These are phyloP conservation scores for Alternaria triticimaculans DNA, from an alignment of 2,329 filamentous ascomycete genomes.

Conservation along the genomic window DNA sequence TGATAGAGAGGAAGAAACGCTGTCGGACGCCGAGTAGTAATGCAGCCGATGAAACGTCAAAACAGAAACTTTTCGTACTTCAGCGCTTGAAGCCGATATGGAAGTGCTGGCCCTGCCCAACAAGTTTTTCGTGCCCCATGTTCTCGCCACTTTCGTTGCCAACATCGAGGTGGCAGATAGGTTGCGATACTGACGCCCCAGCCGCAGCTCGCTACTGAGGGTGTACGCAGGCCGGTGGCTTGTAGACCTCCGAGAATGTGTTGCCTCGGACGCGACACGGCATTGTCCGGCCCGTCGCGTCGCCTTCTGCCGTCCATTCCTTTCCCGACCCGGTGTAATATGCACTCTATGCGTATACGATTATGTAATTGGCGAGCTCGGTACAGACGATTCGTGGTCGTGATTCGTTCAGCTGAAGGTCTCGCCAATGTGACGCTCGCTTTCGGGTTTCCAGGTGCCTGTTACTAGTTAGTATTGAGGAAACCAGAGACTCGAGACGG, in stretches of 20 bases:
- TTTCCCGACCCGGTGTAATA: neutral
- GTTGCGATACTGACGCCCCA: neutral
- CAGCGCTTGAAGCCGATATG: conserved; percentile 43
- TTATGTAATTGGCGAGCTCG: neutral
- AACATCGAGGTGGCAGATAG: neutral
- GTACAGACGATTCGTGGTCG: neutral
- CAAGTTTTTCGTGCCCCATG: neutral
- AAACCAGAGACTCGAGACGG: conserved; percentile 4
- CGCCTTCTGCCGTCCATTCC: neutral
- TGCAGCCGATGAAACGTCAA: neutral
- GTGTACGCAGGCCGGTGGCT: neutral
- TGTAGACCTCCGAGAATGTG: neutral
- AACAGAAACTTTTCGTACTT: conserved; percentile 26
- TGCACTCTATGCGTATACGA: neutral
- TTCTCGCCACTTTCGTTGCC: neutral
- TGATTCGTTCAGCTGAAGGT: conserved; percentile 33
- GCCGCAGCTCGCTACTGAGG: neutral
- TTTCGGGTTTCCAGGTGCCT: conserved; percentile 49
- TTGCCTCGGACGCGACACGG: neutral
- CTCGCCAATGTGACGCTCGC: conserved; percentile 44
- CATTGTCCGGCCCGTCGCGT: neutral
- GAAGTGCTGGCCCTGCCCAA: neutral
- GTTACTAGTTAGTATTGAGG: conserved; percentile 30
- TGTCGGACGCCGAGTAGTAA: neutral
- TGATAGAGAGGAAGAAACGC: neutral